phyloP scores from a whole-genome alignment of 306 rosid genomes.

The Urtica urens region DNA sequence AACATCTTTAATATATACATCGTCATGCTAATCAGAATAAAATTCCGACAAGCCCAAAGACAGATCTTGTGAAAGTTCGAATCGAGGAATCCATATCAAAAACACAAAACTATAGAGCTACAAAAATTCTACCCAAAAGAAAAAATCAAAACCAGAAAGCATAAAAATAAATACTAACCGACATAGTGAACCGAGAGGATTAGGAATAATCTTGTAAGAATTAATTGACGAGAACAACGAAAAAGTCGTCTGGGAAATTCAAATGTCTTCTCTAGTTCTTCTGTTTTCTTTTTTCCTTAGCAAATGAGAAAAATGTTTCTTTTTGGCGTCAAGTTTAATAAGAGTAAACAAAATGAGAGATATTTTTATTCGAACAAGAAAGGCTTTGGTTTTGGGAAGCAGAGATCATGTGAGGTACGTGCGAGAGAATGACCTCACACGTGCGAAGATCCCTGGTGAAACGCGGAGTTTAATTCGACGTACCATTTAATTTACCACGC shows the following conservation, averaged over 20 bases:
- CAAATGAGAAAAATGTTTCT: not conserved
- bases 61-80: slow-evolving; percentile 2
- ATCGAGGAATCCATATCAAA: not conserved
- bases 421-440: slow-evolving; percentile 6
- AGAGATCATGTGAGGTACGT: slow-evolving; percentile 19
- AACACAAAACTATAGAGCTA: not conserved
- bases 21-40: not conserved
- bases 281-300: not conserved
- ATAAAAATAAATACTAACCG: slow-evolving; percentile 18
- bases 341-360: not conserved
- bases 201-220: too few relatives aligned
- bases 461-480: slow-evolving; percentile 2
- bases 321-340: not conserved
- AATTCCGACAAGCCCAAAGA: not conserved
- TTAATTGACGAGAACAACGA: not conserved
- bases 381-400: too few relatives aligned
- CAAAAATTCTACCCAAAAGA: not conserved
- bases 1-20: not conserved
- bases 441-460: not conserved
- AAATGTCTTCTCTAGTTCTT: not conserved
- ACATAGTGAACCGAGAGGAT: slow-evolving; percentile 19
- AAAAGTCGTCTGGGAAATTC: not conserved
- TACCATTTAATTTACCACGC: not conserved
- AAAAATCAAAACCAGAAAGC: not conserved
- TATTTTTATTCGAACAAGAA: too few relatives aligned